Percentiles rank a stretch among this genome's conserved stretches.
Evolutionary conservation across 768 basidiomycete species (phyloP).

Genomic region (Galerina marginata): DNA sequence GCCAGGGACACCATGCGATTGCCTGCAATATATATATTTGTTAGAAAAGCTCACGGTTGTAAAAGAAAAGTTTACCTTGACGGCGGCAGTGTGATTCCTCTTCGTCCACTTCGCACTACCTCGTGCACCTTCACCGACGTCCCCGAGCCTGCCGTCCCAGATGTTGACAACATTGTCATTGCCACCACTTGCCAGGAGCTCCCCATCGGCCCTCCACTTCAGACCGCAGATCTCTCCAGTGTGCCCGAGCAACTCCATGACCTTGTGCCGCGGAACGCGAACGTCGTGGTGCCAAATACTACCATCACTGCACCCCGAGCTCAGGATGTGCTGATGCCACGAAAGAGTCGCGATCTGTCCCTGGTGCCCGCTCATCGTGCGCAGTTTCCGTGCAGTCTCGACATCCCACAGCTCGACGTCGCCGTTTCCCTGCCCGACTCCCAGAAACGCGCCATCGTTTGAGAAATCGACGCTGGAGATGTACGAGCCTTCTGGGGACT

Average conservation of each 20-base stretch:
- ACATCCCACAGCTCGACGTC: constrained; percentile 97
- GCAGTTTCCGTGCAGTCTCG: constrained; percentile 74
- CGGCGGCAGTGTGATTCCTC: constrained; percentile 88
- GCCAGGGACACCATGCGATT: constrained; percentile 98
- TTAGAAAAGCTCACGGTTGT: too few relatives aligned
- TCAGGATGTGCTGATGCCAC: constrained; percentile 88
- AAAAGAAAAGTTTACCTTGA: constrained; percentile 54
- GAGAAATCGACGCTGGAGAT: constrained; percentile 82
- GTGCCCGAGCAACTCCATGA: constrained; percentile 89
- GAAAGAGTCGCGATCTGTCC: constrained; percentile 83
- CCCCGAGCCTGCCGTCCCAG: constrained; percentile 87
- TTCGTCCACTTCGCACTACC: constrained; percentile 88
- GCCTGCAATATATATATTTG: constrained; percentile 63
- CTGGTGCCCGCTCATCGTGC: constrained; percentile 91
- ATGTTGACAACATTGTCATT: constrained; percentile 99
- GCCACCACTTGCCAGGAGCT: constrained; percentile 91
- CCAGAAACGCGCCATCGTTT: constrained; percentile 80
- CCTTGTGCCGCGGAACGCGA: constrained; percentile 83
- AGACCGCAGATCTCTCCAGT: constrained; percentile 93
- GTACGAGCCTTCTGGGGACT: constrained; percentile 76
- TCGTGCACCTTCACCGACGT: constrained; percentile 53
- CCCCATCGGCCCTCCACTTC: constrained; percentile 87
- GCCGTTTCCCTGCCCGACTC: constrained; percentile 79
- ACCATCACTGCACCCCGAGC: constrained; percentile 90
- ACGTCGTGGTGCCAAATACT: constrained; percentile 98